phyloP scores from a whole-genome alignment of 176 grass and related monocot species.

The maize (Zea mays) region DNA sequence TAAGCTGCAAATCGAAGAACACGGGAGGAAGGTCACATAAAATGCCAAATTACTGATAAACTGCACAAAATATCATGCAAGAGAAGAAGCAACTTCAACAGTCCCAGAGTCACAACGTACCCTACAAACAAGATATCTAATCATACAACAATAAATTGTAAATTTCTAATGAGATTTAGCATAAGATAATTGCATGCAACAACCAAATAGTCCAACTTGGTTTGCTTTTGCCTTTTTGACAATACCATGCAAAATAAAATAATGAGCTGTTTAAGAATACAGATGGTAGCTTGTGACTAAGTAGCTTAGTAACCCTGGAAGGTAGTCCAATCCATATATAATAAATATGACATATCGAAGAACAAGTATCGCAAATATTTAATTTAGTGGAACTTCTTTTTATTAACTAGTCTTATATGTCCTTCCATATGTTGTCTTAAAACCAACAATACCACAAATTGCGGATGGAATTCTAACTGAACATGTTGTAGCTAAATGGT shows the following conservation, averaged over 20 bases:
- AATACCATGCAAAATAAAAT: constrained; percentile 8
- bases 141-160: constrained; percentile 8
- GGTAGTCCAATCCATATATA: constrained; percentile 23
- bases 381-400: constrained; percentile 6
- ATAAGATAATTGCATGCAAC: neutral
- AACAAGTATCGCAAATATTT: neutral
- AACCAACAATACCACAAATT: constrained; percentile 90
- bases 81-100: constrained; percentile 73
- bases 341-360: neutral
- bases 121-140: constrained; percentile 45
- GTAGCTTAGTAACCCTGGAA: neutral
- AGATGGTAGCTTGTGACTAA: neutral
- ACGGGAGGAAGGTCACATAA: too few species aligned
- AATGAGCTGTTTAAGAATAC: neutral
- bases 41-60: too few species aligned
- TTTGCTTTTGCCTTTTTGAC: neutral
- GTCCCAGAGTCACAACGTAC: constrained; percentile 75
- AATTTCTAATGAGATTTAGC: constrained; percentile 2
- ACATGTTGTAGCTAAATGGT: constrained; percentile 50
- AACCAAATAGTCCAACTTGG: neutral
- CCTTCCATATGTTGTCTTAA: constrained; percentile 92
- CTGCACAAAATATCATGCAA: too few species aligned
- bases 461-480: constrained; percentile 98
- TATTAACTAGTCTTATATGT: constrained; percentile 84
- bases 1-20: too few species aligned